These are phyloP conservation scores for Debaryomyces sp. DNA, from an alignment of 1,139 yeast genomes.

Conservation along the genomic window DNA sequence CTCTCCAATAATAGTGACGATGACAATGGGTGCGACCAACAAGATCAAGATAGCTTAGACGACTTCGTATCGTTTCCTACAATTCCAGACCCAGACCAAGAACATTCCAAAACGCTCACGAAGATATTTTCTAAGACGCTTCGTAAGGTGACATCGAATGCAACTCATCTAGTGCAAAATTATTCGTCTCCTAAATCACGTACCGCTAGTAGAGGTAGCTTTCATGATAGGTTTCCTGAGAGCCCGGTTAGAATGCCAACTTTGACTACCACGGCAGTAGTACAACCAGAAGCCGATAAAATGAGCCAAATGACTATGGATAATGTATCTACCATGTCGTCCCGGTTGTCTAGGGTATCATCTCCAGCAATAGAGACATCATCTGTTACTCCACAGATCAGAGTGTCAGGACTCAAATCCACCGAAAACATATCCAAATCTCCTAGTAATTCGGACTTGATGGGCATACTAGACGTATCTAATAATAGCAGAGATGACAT, in stretches of 20 bases:
- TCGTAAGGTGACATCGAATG: constrained; percentile 50
- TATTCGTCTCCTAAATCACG: constrained; percentile 20
- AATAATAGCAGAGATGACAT: neutral
- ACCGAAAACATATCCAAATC: neutral
- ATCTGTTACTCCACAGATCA: neutral
- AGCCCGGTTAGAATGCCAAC: constrained; percentile 10
- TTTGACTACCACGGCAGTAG: constrained; percentile 6
- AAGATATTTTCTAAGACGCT: constrained; percentile 42
- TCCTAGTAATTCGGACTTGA: neutral
- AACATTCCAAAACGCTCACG: constrained; percentile 31
- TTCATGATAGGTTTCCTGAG: constrained; percentile 6
- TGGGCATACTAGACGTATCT: neutral
- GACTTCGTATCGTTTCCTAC: constrained; percentile 50
- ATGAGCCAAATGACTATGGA: neutral
- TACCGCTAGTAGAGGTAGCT: neutral
- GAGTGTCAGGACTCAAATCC: neutral
- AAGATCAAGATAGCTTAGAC: constrained; percentile 11
- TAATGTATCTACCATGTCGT: neutral
- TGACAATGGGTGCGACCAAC: constrained; percentile 12
- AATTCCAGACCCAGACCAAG: constrained; percentile 47
- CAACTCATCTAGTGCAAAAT: constrained; percentile 40
- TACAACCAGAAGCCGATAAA: neutral
- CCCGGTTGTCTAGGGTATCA: constrained; percentile 1
- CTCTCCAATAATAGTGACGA: constrained; percentile 20
- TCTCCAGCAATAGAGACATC: neutral